Conservation (phyloP, 768 basidiomycete genomes). For the Tricholoma terreum region DNA sequence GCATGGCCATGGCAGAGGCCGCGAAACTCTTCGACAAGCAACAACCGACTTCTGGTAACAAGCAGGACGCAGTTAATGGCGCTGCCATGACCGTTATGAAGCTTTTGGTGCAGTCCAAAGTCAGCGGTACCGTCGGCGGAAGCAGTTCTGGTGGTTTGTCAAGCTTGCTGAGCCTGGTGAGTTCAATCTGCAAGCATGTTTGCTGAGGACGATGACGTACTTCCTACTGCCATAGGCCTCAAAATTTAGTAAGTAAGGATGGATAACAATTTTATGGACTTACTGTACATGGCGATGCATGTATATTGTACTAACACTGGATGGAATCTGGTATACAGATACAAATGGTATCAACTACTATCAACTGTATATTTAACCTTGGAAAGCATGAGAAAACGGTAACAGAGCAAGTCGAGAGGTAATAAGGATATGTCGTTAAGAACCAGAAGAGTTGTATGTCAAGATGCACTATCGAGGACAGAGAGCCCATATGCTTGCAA, state of each 20-base stretch:
- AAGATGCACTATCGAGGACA: constrained; percentile 21
- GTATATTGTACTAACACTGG: background rate
- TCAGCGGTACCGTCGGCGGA: constrained; percentile 52
- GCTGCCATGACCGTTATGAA: constrained; percentile 88
- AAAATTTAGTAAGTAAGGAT: constrained; percentile 17
- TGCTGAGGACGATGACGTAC: background rate
- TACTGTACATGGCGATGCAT: background rate
- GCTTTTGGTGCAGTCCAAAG: constrained; percentile 68
- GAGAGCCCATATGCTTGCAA: constrained; percentile 7
- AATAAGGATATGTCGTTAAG: background rate
- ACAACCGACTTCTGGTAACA: constrained; percentile 63
- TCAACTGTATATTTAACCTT: background rate
- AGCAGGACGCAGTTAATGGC: constrained; percentile 82
- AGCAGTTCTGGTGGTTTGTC: constrained; percentile 69
- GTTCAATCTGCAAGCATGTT: constrained; percentile 24
- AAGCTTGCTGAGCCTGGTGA: constrained; percentile 58
- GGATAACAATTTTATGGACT: background rate
- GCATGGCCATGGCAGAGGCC: constrained; percentile 83
- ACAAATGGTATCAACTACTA: background rate
- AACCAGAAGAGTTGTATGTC: constrained; percentile 3
- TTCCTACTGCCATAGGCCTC: constrained; percentile 27
- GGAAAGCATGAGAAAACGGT: background rate
- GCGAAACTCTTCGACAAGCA: constrained; percentile 70
- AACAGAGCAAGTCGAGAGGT: background rate
- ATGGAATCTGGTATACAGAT: background rate